These are phyloP conservation scores for Zymoseptoria crescenta DNA, from an alignment of 2,329 filamentous ascomycete genomes.

Conservation along the genomic window DNA sequence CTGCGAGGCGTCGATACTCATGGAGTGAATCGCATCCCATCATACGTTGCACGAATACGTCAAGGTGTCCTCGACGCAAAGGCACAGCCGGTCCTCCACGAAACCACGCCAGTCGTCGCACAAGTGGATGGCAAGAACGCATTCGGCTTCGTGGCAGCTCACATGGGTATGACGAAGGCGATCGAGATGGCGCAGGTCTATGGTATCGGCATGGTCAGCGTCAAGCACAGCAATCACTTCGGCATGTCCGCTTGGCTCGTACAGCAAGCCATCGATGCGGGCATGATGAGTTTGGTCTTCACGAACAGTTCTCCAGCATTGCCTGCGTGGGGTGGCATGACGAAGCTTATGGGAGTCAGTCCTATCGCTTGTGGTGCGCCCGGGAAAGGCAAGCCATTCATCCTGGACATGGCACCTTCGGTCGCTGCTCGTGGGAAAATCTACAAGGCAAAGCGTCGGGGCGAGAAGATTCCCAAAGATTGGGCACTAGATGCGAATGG, in stretches of 20 bases:
- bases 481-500: slow-evolving; percentile 72
- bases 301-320: slow-evolving; percentile 60
- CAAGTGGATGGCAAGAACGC: slow-evolving; percentile 61
- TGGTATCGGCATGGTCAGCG: slow-evolving; percentile 67
- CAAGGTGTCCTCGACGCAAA: slow-evolving; percentile 58
- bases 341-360: slow-evolving; percentile 64
- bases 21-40: slow-evolving; percentile 68
- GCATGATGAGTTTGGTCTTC: slow-evolving; percentile 55
- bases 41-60: slow-evolving; percentile 66
- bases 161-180: slow-evolving; percentile 57
- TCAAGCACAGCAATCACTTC: slow-evolving; percentile 74
- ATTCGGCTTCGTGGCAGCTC: slow-evolving; percentile 67
- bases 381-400: slow-evolving; percentile 53
- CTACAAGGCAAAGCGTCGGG: slow-evolving; percentile 59
- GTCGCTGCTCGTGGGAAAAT: slow-evolving; percentile 66
- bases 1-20: slow-evolving; percentile 74
- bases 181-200: slow-evolving; percentile 56
- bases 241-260: slow-evolving; percentile 79
- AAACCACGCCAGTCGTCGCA: slow-evolving; percentile 63
- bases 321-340: slow-evolving; percentile 61
- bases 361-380: slow-evolving; percentile 72
- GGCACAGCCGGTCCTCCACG: slow-evolving; percentile 50
- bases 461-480: slow-evolving; percentile 60
- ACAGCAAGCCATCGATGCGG: slow-evolving; percentile 64
- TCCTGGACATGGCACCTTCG: slow-evolving; percentile 66